phyloP scores from a whole-genome alignment of 768 basidiomycete species.

The Pleurotus cornucopiae region DNA sequence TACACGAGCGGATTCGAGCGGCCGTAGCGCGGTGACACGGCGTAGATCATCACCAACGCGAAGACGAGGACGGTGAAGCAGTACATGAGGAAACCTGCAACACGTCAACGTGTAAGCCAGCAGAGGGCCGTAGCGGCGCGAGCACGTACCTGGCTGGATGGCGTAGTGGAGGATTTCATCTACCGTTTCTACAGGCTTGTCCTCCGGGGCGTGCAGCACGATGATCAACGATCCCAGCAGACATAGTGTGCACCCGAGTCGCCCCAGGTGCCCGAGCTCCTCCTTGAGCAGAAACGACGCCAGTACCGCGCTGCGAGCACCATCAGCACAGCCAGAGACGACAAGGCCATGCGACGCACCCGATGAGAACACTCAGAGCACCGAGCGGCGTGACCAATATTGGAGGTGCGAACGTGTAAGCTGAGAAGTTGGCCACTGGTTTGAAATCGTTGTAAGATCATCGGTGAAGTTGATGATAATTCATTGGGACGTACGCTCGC shows the following conservation, averaged over 20 bases:
- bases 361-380: conserved; percentile 92
- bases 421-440: conserved; percentile 85
- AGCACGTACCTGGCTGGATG: conserved; percentile 76
- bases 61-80: conserved; percentile 82
- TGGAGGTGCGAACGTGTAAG: conserved; percentile 96
- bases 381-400: conserved; percentile 99
- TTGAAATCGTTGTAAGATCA: not conserved
- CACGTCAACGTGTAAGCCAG: not conserved
- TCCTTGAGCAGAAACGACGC: conserved; percentile 92
- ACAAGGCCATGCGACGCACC: conserved; percentile 45
- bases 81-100: conserved; percentile 86
- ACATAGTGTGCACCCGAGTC: conserved; percentile 80
- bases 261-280: conserved; percentile 89
- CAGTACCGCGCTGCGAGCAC: conserved; percentile 69
- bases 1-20: conserved; percentile 87
- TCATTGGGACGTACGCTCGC: conserved; percentile 62
- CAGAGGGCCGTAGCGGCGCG: not conserved
- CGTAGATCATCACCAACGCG: conserved; percentile 82
- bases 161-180: conserved; percentile 92
- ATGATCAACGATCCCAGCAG: conserved; percentile 89
- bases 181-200: conserved; percentile 88
- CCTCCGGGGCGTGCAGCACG: conserved; percentile 93
- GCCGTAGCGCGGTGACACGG: conserved; percentile 80
- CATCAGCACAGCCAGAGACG: conserved; percentile 7
- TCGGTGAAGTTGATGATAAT: not conserved